Conservation (phyloP, 2,329 filamentous ascomycete genomes). For the Amauroascus niger region DNA sequence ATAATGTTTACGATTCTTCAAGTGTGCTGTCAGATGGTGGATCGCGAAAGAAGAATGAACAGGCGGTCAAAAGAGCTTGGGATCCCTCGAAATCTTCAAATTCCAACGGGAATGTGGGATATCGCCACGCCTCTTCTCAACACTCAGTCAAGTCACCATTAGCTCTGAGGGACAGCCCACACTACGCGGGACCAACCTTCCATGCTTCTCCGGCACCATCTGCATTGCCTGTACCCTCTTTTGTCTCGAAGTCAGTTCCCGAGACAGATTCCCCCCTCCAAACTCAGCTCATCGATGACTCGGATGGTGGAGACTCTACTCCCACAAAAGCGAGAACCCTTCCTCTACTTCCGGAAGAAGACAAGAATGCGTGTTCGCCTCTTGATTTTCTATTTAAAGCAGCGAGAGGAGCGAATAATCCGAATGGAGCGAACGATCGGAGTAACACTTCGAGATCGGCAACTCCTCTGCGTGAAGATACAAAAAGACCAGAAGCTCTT, state of each 20-base stretch:
- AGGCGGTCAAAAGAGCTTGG: slow-evolving; percentile 31
- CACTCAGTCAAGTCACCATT: slow-evolving; percentile 38
- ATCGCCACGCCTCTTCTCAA: slow-evolving; percentile 30
- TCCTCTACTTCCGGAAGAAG: slow-evolving; percentile 22
- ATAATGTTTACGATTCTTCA: slow-evolving; percentile 25
- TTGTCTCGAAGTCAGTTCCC: slow-evolving; percentile 65
- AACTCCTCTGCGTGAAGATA: slow-evolving; percentile 43
- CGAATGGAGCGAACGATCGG: slow-evolving; percentile 43
- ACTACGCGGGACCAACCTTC: slow-evolving; percentile 86
- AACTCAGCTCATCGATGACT: slow-evolving; percentile 34
- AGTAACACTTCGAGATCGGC: slow-evolving; percentile 37
- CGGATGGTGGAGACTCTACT: slow-evolving; percentile 31
- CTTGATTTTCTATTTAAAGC: slow-evolving; percentile 86
- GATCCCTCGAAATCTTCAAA: slow-evolving; percentile 21
- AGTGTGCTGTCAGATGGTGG: slow-evolving; percentile 21
- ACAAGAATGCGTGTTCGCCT: slow-evolving; percentile 55
- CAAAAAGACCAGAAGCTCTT: slow-evolving; percentile 21
- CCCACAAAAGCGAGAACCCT: slow-evolving; percentile 38
- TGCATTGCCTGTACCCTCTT: slow-evolving; percentile 80
- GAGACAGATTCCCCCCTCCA: slow-evolving; percentile 43
- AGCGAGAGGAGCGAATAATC: slow-evolving; percentile 56
- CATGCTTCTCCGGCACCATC: slow-evolving; percentile 90
- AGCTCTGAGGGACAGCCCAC: slow-evolving; percentile 31
- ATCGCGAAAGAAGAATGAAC: slow-evolving; percentile 30
- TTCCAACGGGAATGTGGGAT: slow-evolving; percentile 13